Evolutionary conservation across 1,284 basidiomycete genomes (phyloP).

Genomic region (Singerocomus inundabilis): DNA sequence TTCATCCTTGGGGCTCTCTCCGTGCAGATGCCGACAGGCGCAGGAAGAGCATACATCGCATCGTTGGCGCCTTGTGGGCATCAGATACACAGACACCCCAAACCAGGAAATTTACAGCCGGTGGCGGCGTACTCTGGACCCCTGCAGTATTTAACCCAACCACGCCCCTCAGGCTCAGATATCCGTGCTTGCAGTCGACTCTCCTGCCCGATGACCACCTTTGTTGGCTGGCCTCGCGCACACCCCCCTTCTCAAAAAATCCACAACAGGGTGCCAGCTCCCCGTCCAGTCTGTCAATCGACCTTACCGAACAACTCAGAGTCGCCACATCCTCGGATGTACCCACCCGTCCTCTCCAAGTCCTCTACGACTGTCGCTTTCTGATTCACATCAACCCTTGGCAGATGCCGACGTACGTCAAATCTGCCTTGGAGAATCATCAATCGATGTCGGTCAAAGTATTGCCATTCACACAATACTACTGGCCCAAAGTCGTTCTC

Average conservation of each 20-base stretch:
- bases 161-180: conserved; percentile 25
- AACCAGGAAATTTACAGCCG: conserved; percentile 41
- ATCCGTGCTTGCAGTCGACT: conserved; percentile 11
- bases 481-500: conserved; percentile 46
- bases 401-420: conserved; percentile 37
- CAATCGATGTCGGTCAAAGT: conserved; percentile 33
- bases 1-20: conserved; percentile 69
- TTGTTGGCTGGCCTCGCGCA: conserved; percentile 33
- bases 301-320: conserved; percentile 39
- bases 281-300: conserved; percentile 24
- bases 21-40: conserved; percentile 58
- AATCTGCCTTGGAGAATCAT: conserved; percentile 11
- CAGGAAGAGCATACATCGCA: conserved; percentile 41
- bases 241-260: conserved; percentile 31
- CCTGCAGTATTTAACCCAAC: conserved; percentile 41
- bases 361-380: conserved; percentile 63
- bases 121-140: conserved; percentile 61
- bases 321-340: conserved; percentile 1
- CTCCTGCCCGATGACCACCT: conserved; percentile 22
- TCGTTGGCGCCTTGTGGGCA: conserved; percentile 48
- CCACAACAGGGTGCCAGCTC: conserved; percentile 26
- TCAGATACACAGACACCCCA: conserved; percentile 21
- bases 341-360: conserved; percentile 28
- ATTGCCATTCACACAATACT: conserved; percentile 42
- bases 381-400: conserved; percentile 45